phyloP scores from a whole-genome alignment of 768 basidiomycete genomes.

The Tricholoma furcatifolium region DNA sequence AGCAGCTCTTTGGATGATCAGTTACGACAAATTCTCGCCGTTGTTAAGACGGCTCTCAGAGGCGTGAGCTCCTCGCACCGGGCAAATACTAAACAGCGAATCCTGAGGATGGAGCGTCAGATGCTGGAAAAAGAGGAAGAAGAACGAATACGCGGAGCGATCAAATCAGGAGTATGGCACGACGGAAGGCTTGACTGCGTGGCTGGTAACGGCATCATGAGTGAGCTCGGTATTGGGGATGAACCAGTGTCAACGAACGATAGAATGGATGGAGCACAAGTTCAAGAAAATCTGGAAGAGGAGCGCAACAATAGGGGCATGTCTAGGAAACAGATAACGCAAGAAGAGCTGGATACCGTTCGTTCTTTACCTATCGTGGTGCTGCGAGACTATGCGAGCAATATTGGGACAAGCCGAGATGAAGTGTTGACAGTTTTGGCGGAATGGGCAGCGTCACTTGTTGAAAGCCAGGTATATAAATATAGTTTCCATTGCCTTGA shows the following conservation, averaged over 20 bases:
- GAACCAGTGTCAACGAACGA: conserved; percentile 47
- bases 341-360: conserved; percentile 50
- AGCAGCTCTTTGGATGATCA: conserved; percentile 79
- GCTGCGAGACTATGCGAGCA: conserved; percentile 73
- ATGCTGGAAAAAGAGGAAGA: conserved; percentile 38
- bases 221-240: conserved; percentile 82
- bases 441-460: conserved; percentile 81
- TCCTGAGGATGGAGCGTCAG: conserved; percentile 35
- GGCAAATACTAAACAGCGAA: conserved; percentile 36
- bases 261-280: conserved; percentile 2
- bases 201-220: conserved; percentile 84
- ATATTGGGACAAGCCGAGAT: conserved; percentile 55
- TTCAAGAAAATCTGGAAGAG: conserved; percentile 12
- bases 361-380: conserved; percentile 81
- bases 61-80: conserved; percentile 55
- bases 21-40: conserved; percentile 79
- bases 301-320: conserved; percentile 16
- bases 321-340: conserved; percentile 28
- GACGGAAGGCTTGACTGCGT: conserved; percentile 85
- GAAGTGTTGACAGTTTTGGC: conserved; percentile 75
- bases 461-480: conserved; percentile 67
- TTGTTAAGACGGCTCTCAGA: conserved; percentile 71
- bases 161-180: conserved; percentile 73
- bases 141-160: conserved; percentile 39
- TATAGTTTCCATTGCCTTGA: background rate